A percentile compares a stretch with the other conserved stretches of the same genome.
Conservation (phyloP, 1,284 basidiomycete species). For the Pyrrhoderma noxium region DNA sequence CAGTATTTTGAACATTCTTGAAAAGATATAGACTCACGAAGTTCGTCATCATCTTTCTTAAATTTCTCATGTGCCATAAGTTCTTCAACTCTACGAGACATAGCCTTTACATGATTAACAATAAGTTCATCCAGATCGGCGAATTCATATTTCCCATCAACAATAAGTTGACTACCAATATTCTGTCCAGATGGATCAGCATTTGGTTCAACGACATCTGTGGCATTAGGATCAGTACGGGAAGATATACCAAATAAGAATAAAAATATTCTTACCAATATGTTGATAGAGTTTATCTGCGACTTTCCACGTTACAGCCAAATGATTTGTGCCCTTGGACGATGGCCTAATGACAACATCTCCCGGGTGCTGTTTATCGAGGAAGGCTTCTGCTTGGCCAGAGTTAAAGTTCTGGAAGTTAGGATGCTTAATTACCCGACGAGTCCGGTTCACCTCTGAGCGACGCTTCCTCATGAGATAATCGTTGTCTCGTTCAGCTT, state of each 20-base stretch:
- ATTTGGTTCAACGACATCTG: conserved; percentile 89
- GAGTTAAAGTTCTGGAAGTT: conserved; percentile 98
- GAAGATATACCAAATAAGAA: neutral
- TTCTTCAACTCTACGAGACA: conserved; percentile 91
- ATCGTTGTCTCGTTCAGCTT: conserved; percentile 65
- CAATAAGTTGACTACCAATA: conserved; percentile 68
- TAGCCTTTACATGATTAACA: conserved; percentile 94
- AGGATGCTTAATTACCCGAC: conserved; percentile 94
- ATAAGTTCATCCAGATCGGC: conserved; percentile 97
- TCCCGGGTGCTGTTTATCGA: conserved; percentile 87
- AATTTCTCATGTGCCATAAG: conserved; percentile 96
- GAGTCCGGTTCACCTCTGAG: conserved; percentile 67
- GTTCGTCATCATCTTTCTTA: conserved; percentile 83
- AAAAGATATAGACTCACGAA: conserved; percentile 54
- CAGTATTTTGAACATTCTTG: neutral
- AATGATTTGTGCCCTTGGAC: conserved; percentile 88
- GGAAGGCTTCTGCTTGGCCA: conserved; percentile 81
- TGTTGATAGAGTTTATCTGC: conserved; percentile 97
- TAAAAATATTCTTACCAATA: conserved; percentile 55
- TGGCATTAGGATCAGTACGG: neutral
- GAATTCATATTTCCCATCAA: conserved; percentile 80
- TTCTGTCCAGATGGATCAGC: conserved; percentile 61
- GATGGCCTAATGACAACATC: conserved; percentile 96
- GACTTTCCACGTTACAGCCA: conserved; percentile 99
- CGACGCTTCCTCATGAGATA: conserved; percentile 79